These are phyloP conservation scores for Elsinoe arachidis DNA, from an alignment of 2,329 filamentous ascomycete species.

Conservation along the genomic window DNA sequence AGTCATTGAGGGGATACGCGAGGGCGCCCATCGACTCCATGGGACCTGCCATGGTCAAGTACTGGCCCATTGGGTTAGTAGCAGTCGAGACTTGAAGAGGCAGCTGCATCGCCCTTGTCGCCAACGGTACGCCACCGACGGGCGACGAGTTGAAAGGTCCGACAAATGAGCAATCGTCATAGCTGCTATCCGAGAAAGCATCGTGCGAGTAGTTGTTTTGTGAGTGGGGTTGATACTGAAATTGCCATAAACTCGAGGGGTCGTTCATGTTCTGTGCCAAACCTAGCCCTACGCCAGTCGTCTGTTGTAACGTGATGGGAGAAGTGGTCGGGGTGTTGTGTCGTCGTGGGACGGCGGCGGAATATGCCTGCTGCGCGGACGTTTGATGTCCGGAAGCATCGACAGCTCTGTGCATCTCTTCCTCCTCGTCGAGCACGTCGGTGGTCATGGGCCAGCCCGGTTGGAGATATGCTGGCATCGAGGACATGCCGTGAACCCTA, in stretches of 20 bases:
- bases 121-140: conserved; percentile 39
- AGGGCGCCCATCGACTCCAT: conserved; percentile 39
- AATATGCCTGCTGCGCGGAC: conserved; percentile 7
- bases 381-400: conserved; percentile 1
- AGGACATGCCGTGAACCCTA: conserved; percentile 4
- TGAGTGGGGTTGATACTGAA: conserved; percentile 26
- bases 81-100: conserved; percentile 31
- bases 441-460: conserved; percentile 12
- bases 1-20: conserved; percentile 51
- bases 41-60: conserved; percentile 34
- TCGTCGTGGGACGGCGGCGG: conserved; percentile 3
- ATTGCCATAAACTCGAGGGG: conserved; percentile 31
- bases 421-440: conserved; percentile 14
- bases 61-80: conserved; percentile 32
- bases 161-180: conserved; percentile 31
- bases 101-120: conserved; percentile 26
- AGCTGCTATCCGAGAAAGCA: conserved; percentile 30
- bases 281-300: conserved; percentile 26
- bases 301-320: conserved; percentile 23
- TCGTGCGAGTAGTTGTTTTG: conserved; percentile 26
- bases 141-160: conserved; percentile 38
- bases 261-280: conserved; percentile 22
- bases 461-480: conserved; percentile 12
- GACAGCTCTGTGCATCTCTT: conserved; percentile 9
- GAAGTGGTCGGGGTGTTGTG: conserved; percentile 21